A percentile compares a stretch with the other conserved stretches of the same genome.
Conservation (phyloP, 768 basidiomycete species). For the Hypholoma sublateritium region DNA sequence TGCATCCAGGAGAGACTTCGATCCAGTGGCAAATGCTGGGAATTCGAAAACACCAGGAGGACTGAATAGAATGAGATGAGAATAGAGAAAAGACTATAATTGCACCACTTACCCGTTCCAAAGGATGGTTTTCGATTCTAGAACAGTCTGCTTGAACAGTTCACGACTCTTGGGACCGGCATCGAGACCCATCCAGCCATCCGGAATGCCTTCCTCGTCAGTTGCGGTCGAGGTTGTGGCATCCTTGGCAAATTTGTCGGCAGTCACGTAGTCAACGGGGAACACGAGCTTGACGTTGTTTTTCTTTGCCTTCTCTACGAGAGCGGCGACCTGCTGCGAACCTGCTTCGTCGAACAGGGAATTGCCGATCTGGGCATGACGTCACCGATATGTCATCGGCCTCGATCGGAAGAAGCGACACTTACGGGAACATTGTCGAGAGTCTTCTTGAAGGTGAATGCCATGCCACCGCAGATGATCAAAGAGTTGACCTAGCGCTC, state of each 20-base stretch:
- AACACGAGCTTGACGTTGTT: constrained; percentile 94
- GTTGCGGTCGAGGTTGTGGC: constrained; percentile 80
- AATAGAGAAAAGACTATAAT: neutral
- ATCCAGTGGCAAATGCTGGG: constrained; percentile 85
- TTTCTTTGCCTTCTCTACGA: constrained; percentile 90
- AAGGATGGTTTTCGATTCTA: constrained; percentile 91
- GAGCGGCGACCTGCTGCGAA: constrained; percentile 75
- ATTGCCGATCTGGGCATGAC: constrained; percentile 73
- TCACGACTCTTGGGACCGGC: constrained; percentile 82
- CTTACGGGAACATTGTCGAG: constrained; percentile 74
- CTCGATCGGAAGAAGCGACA: constrained; percentile 1
- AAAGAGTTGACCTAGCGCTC: constrained; percentile 78
- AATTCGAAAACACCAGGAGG: constrained; percentile 99
- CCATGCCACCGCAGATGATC: constrained; percentile 98
- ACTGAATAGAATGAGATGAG: constrained; percentile 36
- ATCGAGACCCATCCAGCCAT: constrained; percentile 95
- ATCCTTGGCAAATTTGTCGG: constrained; percentile 93
- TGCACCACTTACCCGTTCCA: constrained; percentile 79
- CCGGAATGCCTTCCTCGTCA: constrained; percentile 85
- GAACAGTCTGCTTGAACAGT: constrained; percentile 76
- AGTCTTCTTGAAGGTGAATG: constrained; percentile 98
- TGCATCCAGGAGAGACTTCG: constrained; percentile 80
- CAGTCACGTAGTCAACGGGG: constrained; percentile 92
- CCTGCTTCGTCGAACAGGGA: constrained; percentile 93
- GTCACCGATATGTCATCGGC: constrained; percentile 16